These are phyloP conservation scores for Metschnikowia proteae DNA, from an alignment of 805 yeast species.

Conservation along the genomic window DNA sequence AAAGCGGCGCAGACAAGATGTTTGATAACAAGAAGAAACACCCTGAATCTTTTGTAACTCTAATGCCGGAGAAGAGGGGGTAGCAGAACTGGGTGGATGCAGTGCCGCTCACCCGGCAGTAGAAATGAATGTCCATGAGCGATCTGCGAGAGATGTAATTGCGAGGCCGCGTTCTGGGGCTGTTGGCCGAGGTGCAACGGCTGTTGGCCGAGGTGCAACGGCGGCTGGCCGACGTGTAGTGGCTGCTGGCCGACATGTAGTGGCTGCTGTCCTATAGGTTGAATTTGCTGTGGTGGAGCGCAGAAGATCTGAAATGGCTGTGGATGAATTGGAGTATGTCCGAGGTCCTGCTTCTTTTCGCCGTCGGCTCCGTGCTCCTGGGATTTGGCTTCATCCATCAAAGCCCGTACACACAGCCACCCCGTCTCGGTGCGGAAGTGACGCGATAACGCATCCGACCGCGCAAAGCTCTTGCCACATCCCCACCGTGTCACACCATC, in stretches of 20 bases:
- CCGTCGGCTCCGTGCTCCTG: background rate
- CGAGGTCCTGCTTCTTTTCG: background rate
- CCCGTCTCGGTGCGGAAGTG: slow-evolving; percentile 78
- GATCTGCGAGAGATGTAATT: background rate
- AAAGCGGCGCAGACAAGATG: too few species aligned
- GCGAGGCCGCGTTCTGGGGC: background rate
- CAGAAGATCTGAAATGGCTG: too few species aligned
- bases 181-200: too few species aligned
- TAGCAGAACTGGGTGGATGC: slow-evolving; percentile 5
- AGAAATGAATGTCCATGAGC: background rate
- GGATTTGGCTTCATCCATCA: slow-evolving; percentile 54
- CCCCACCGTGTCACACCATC: slow-evolving; percentile 68
- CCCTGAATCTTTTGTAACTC: background rate
- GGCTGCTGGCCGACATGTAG: too few species aligned
- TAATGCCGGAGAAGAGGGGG: slow-evolving; percentile 13
- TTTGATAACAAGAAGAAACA: too few species aligned
- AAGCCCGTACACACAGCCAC: slow-evolving; percentile 60
- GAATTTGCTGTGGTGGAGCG: too few species aligned
- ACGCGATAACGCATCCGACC: slow-evolving; percentile 74
- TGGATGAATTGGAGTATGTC: too few species aligned
- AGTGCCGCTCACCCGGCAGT: background rate
- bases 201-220: too few species aligned
- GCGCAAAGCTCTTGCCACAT: slow-evolving; percentile 67
- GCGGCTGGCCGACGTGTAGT: too few species aligned
- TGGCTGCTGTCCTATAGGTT: too few species aligned